Evolutionary conservation across 1,284 basidiomycete genomes (phyloP).

Genomic region (Apiotrichum mycotoxinovorans): DNA sequence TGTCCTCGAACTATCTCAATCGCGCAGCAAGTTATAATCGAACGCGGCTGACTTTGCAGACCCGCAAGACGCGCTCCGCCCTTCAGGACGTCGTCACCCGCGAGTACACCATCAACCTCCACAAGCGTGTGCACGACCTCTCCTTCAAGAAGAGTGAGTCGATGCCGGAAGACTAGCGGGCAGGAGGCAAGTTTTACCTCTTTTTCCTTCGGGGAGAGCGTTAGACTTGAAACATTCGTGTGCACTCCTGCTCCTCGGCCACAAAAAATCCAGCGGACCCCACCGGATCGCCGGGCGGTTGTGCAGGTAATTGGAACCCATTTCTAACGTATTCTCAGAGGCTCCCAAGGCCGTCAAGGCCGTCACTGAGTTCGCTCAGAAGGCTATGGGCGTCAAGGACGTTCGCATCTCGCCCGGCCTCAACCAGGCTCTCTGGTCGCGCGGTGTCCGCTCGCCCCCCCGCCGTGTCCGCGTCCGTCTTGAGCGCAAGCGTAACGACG

Average conservation of each 20-base stretch:
- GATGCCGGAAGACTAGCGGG: neutral
- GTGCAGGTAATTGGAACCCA: neutral
- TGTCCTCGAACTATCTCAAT: neutral
- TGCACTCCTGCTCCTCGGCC: neutral
- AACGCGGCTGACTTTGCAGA: conserved; percentile 51
- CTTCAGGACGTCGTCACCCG: conserved; percentile 94
- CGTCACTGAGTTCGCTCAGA: conserved; percentile 80
- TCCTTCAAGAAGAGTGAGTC: conserved; percentile 80
- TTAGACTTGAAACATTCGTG: neutral
- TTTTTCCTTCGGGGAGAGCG: neutral
- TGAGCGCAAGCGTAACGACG: conserved; percentile 92
- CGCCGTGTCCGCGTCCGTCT: conserved; percentile 85
- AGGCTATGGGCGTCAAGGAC: conserved; percentile 89
- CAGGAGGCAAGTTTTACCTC: neutral
- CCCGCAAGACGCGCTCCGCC: conserved; percentile 82
- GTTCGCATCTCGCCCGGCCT: conserved; percentile 88
- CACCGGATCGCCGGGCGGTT: neutral
- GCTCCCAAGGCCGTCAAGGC: conserved; percentile 92
- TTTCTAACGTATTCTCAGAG: conserved; percentile 34
- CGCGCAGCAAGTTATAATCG: neutral
- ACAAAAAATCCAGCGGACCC: neutral
- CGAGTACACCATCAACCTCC: conserved; percentile 93
- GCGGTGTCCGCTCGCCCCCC: conserved; percentile 77
- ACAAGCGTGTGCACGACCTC: conserved; percentile 85
- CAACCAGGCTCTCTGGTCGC: conserved; percentile 88